A percentile compares a stretch with the other conserved stretches of the same genome.
phyloP scores from a whole-genome alignment of 768 basidiomycete genomes.

The Solioccasus polychromus region DNA sequence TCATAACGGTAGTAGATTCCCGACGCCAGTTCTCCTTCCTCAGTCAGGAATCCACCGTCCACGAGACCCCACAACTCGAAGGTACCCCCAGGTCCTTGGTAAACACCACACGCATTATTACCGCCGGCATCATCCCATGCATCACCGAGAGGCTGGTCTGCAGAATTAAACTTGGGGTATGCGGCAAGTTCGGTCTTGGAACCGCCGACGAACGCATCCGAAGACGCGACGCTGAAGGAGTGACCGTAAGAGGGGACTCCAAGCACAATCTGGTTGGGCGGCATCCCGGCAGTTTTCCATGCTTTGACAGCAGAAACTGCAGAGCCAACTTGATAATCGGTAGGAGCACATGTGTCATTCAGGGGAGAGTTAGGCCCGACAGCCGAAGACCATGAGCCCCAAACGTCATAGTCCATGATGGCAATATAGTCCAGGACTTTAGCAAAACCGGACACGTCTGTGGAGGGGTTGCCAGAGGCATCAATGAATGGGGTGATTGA shows the following conservation, averaged over 20 bases:
- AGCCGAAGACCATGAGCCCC: constrained; percentile 48
- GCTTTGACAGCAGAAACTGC: constrained; percentile 66
- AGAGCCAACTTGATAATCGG: constrained; percentile 62
- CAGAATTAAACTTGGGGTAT: constrained; percentile 50
- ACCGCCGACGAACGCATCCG: constrained; percentile 34
- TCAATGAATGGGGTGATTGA: constrained; percentile 64
- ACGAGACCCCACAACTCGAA: constrained; percentile 63
- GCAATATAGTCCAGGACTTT: constrained; percentile 63
- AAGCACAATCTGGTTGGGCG: constrained; percentile 64
- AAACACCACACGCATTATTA: constrained; percentile 53
- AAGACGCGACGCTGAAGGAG: constrained; percentile 49
- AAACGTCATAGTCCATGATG: constrained; percentile 67
- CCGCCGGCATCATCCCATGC: constrained; percentile 49
- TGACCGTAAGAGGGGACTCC: constrained; percentile 84
- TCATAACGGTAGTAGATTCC: constrained; percentile 61
- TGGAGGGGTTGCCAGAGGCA: constrained; percentile 54
- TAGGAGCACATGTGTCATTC: constrained; percentile 66
- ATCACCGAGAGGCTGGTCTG: constrained; percentile 50
- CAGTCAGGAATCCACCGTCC: constrained; percentile 50
- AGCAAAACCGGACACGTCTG: constrained; percentile 71
- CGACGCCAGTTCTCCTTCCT: constrained; percentile 23
- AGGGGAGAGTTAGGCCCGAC: constrained; percentile 83
- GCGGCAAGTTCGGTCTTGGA: constrained; percentile 37
- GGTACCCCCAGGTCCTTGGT: constrained; percentile 45
- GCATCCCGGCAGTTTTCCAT: constrained; percentile 80